Conservation (phyloP, 495 filamentous ascomycete genomes). For the Parmelia sp. region DNA sequence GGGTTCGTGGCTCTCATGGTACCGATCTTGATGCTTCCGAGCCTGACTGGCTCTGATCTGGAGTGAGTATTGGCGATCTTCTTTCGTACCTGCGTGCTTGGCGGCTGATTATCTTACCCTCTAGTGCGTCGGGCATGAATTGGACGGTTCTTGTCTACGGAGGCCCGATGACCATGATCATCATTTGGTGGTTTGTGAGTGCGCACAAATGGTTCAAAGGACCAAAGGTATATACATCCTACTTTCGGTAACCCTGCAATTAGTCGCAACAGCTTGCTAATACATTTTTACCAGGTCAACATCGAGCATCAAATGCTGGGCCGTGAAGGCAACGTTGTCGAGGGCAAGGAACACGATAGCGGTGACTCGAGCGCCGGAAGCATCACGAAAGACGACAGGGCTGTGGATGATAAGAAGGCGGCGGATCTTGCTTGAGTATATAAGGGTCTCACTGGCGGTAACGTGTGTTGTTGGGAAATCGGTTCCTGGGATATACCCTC, state of each 20-base stretch:
- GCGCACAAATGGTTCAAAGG: conserved; percentile 73
- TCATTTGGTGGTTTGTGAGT: conserved; percentile 65
- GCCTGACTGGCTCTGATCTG: conserved; percentile 50
- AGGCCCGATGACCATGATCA: conserved; percentile 55
- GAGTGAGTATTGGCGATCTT: conserved; percentile 35
- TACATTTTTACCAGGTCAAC: conserved; percentile 19
- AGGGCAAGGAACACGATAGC: conserved; percentile 18
- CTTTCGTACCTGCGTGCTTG: neutral
- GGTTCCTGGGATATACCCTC: neutral
- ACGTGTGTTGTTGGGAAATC: neutral
- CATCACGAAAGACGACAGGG: conserved; percentile 11
- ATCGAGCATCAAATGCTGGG: conserved; percentile 29
- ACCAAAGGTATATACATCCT: conserved; percentile 45
- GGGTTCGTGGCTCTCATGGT: conserved; percentile 65
- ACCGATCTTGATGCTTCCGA: conserved; percentile 67
- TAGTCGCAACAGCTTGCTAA: neutral
- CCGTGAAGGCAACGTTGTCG: conserved; percentile 17
- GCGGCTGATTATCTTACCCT: conserved; percentile 10
- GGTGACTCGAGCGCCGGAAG: conserved; percentile 23
- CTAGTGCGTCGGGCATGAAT: conserved; percentile 49
- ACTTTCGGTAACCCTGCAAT: neutral
- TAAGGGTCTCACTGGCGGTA: too few relatives aligned
- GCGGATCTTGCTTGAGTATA: conserved; percentile 20
- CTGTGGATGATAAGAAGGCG: conserved; percentile 7
- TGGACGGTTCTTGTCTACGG: conserved; percentile 75